These are phyloP conservation scores for Fusarium sororula DNA, from an alignment of 2,329 filamentous ascomycete genomes.

Conservation along the genomic window DNA sequence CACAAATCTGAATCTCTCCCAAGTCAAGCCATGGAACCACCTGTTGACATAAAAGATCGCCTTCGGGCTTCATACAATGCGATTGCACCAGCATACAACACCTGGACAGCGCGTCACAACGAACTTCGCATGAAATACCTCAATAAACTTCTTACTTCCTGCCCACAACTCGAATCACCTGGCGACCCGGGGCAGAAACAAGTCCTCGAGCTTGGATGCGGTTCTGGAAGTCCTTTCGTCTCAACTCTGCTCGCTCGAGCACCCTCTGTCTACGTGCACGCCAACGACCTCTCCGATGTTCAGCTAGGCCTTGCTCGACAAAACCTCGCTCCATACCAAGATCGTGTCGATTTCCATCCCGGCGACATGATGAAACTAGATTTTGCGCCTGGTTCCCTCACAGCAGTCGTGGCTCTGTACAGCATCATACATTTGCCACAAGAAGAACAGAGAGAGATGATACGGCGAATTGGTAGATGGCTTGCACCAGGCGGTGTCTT, in stretches of 20 bases:
- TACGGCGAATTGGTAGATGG: background rate
- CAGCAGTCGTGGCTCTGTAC: slow-evolving; percentile 13
- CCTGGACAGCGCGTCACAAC: slow-evolving; percentile 17
- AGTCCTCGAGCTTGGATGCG: slow-evolving; percentile 23
- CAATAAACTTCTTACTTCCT: background rate
- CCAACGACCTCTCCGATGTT: slow-evolving; percentile 11
- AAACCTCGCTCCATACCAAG: background rate
- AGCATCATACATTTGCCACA: slow-evolving; percentile 16
- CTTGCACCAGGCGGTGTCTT: slow-evolving; percentile 6
- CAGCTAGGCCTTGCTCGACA: slow-evolving; percentile 6
- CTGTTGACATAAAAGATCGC: background rate
- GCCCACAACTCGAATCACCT: background rate
- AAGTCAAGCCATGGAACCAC: background rate
- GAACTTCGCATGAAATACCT: background rate
- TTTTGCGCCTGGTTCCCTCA: background rate
- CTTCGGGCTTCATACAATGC: slow-evolving; percentile 6
- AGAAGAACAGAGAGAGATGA: slow-evolving; percentile 11
- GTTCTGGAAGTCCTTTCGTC: slow-evolving; percentile 7
- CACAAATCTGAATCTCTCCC: too few relatives aligned
- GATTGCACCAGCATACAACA: slow-evolving; percentile 16
- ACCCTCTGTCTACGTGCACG: background rate
- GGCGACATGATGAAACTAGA: slow-evolving; percentile 23
- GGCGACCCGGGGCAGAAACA: background rate
- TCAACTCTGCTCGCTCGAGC: background rate
- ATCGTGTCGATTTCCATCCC: background rate